Evolutionary conservation across 495 filamentous ascomycete species (phyloP), one percentile per base, ranked within the genome.

Genomic region (Immersiella caudata): DNA sequence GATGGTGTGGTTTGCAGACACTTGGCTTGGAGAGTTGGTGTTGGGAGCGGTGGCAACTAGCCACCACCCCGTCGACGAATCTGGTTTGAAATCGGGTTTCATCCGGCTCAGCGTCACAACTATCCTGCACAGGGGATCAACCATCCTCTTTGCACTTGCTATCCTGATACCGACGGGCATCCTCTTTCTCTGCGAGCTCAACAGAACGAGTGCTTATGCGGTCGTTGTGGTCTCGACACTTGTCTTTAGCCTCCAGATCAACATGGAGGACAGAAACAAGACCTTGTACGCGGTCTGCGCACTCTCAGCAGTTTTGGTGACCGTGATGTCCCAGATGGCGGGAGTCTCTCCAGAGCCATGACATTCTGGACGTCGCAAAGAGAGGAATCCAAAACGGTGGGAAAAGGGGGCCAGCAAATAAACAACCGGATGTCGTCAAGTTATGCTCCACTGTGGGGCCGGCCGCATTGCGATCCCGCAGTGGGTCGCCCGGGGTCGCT

Each of bases 221-320:
- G 26, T 67, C 59, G 60, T 67, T 12, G 66, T 62, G n/a, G 66
- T 25, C 18, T 67, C 26, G 20, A 57, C 50, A 18, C 1, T 62
- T 21, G 3, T 58, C 27, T 67, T 67, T 29, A 62, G 59, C 36
- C 25, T 49, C 16, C 18, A 26, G 6, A 18, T 67, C 2, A 62
- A 25, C 6, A n/a, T 25, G 4, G 22, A 22, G 21, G 59, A 67
- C 51, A 49, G 50, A n/a, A 27, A 49, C 26, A 63, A 49, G 33
- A 50, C 59, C 1, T 2, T 55, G 29, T 9, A 56, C 7, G 49
- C 26, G 9, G 66, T 36, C 4, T 62, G 59, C 16, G 59, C 46
- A 4, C 16, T 21, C 7, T 21, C n/a, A 2, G 60, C 60, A 8
- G 60, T 62, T 6, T 33, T 62, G 20, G 60, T 62, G 1, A 50